Conservation (phyloP, 2,329 filamentous ascomycete species). For the Sarocladiaceae sp. region DNA sequence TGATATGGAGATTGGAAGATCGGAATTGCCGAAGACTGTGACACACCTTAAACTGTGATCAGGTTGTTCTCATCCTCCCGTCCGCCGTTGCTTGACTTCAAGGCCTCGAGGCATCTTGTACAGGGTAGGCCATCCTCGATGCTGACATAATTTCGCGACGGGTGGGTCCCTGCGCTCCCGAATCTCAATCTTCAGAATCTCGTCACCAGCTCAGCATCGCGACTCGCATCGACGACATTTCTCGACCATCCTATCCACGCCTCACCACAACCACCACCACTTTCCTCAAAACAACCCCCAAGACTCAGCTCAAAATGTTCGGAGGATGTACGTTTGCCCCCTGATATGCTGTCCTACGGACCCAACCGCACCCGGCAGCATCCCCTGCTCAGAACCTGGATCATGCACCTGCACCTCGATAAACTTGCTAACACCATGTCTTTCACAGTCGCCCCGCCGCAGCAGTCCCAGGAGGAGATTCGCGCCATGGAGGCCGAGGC, state of each 20-base stretch:
- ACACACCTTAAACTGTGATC: no score
- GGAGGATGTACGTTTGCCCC: slow-evolving; percentile 48
- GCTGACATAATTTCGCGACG: background rate
- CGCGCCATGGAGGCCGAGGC: slow-evolving; percentile 63
- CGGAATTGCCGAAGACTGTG: no score
- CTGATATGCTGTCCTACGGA: background rate
- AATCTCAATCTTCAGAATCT: background rate
- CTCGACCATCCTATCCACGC: background rate
- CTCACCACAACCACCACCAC: background rate
- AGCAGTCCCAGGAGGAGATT: slow-evolving; percentile 64
- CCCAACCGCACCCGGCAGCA: background rate
- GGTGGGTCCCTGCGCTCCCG: background rate
- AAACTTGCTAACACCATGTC: background rate
- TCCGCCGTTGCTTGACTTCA: no score
- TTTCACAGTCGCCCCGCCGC: slow-evolving; percentile 57
- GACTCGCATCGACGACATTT: background rate
- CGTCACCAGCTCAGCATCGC: slow-evolving; percentile 2
- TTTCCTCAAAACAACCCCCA: background rate
- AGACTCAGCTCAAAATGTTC: slow-evolving; percentile 44
- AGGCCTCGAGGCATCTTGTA: background rate
- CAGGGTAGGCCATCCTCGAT: background rate
- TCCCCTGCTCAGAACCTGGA: background rate
- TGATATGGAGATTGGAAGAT: no score
- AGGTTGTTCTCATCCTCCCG: no score
- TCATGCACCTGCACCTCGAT: background rate